A percentile compares a stretch with the other conserved stretches of the same genome.
Evolutionary conservation across 2,329 filamentous ascomycete genomes (phyloP).

Genomic region (Aspergillus oerlinghausenensis): DNA sequence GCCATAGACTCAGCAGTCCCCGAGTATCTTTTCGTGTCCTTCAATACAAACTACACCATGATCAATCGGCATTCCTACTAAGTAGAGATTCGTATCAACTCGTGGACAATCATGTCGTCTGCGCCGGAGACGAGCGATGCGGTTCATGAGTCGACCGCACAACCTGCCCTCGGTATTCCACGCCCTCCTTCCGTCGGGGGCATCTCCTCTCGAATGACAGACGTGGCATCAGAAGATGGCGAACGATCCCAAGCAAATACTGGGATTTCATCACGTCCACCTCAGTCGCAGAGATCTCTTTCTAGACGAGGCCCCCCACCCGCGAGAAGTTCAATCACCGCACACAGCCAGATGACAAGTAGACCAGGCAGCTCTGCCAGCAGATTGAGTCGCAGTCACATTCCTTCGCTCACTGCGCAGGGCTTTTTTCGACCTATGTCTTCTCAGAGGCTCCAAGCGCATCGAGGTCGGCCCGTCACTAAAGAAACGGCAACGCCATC

Average conservation of each 20-base stretch:
- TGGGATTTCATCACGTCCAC: conserved; percentile 48
- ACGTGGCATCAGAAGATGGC: conserved; percentile 51
- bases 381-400: conserved; percentile 75
- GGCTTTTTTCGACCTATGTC: conserved; percentile 97
- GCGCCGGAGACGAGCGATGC: conserved; percentile 40
- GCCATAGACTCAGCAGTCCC: neutral
- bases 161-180: conserved; percentile 49
- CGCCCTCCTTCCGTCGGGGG: conserved; percentile 37
- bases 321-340: conserved; percentile 34
- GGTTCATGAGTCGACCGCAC: conserved; percentile 34
- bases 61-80: conserved; percentile 11
- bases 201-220: conserved; percentile 70
- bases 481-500: conserved; percentile 31
- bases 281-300: conserved; percentile 53
- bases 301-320: conserved; percentile 52
- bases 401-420: conserved; percentile 80
- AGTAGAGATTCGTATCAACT: conserved; percentile 3
- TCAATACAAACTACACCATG: conserved; percentile 16
- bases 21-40: conserved; percentile 4
- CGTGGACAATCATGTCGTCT: conserved; percentile 18
- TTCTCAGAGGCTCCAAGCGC: conserved; percentile 87
- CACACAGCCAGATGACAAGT: conserved; percentile 44
- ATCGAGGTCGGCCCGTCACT: conserved; percentile 57
- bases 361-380: conserved; percentile 56
- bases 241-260: conserved; percentile 34